phyloP scores from a whole-genome alignment of 768 basidiomycete species.

The Mycena kentingensis region DNA sequence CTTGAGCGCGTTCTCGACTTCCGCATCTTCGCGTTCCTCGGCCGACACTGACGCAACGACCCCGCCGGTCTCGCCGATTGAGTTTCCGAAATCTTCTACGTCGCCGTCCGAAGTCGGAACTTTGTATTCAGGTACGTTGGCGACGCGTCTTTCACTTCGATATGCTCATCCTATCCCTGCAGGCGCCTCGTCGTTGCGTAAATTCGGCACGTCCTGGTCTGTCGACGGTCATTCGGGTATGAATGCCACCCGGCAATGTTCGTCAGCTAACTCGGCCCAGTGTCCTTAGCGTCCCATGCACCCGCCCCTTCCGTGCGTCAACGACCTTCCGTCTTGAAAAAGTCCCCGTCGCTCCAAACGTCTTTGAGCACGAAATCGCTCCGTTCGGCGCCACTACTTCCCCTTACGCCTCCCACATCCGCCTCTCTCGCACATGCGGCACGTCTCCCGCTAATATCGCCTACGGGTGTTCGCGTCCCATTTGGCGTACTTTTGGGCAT shows the following conservation, averaged over 20 bases:
- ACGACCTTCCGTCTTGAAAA: neutral
- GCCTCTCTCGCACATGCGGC: slow-evolving; percentile 64
- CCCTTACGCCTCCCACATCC: slow-evolving; percentile 47
- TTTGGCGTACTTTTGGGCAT: slow-evolving; percentile 68
- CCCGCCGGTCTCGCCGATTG: slow-evolving; percentile 5
- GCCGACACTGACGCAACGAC: slow-evolving; percentile 9
- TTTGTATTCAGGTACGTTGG: neutral
- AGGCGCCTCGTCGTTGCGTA: neutral
- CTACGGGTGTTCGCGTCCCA: slow-evolving; percentile 62
- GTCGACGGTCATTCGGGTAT: neutral
- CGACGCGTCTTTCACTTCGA: neutral
- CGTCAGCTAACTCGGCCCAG: too few relatives aligned
- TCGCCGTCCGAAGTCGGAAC: neutral
- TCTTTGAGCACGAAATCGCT: neutral
- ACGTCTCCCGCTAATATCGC: slow-evolving; percentile 61
- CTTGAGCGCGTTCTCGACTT: neutral
- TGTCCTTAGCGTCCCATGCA: too few relatives aligned
- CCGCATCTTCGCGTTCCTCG: neutral
- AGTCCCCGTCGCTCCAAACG: neutral
- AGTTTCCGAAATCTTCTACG: neutral
- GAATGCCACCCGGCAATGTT: too few relatives aligned
- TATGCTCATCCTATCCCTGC: neutral
- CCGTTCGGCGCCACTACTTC: slow-evolving; percentile 1
- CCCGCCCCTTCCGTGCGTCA: too few relatives aligned
- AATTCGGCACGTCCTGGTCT: neutral